Percentiles rank a stretch among this genome's conserved stretches.
These are phyloP conservation scores for Clarkia xantiana DNA, from an alignment of 345 rosid species.

Conservation along the genomic window DNA sequence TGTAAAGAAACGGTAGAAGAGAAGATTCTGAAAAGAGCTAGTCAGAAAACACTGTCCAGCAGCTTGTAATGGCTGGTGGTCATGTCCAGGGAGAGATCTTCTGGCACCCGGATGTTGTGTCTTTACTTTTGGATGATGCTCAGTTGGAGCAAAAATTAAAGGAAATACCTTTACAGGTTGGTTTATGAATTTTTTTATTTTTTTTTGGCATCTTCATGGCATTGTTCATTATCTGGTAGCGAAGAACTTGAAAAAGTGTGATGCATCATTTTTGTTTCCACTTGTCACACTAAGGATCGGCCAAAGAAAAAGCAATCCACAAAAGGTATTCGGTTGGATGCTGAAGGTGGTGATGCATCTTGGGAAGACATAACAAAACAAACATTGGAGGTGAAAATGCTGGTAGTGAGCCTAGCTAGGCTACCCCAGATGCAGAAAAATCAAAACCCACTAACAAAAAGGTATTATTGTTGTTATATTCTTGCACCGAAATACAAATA, in stretches of 20 bases:
- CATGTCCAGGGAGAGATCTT: slow-evolving; percentile 98
- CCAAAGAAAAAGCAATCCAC: slow-evolving; percentile 64
- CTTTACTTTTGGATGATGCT: slow-evolving; percentile 92
- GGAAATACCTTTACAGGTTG: slow-evolving; percentile 74
- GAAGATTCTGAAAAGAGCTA: slow-evolving; percentile 92
- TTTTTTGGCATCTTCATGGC: not conserved
- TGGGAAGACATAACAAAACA: slow-evolving; percentile 76
- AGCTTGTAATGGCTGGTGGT: slow-evolving; percentile 99
- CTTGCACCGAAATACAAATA: too few species aligned
- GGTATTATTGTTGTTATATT: slow-evolving; percentile 24
- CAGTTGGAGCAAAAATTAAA: slow-evolving; percentile 80
- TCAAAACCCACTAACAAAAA: slow-evolving; percentile 47
- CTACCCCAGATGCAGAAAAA: slow-evolving; percentile 49
- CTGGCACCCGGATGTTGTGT: slow-evolving; percentile 96
- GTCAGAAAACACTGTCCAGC: slow-evolving; percentile 98
- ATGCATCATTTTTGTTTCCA: not conserved
- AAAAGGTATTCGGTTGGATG: slow-evolving; percentile 76
- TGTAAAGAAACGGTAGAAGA: slow-evolving; percentile 99
- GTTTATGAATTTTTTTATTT: slow-evolving; percentile 4
- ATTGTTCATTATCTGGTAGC: not conserved
- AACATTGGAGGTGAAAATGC: slow-evolving; percentile 33
- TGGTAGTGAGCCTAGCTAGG: slow-evolving; percentile 38
- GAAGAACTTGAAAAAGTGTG: too few species aligned
- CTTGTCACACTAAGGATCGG: slow-evolving; percentile 61
- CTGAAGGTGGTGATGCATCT: slow-evolving; percentile 87